Evolutionary conservation across 805 yeast genomes (phyloP).

Genomic region (Tetrapisispora pingtungensis): DNA sequence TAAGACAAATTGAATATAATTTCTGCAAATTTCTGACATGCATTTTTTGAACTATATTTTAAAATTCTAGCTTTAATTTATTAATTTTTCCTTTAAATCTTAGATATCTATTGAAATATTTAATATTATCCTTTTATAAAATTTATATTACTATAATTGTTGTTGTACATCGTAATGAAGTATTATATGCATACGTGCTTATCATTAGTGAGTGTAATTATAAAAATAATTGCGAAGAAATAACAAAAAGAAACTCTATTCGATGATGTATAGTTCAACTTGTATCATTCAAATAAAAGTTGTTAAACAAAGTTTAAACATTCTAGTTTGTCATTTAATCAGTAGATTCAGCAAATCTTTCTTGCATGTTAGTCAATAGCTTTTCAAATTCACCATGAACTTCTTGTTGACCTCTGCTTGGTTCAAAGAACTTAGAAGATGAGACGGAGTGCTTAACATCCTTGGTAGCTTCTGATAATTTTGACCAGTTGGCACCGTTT

Average conservation of each 20-base stretch:
- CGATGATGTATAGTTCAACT: neutral
- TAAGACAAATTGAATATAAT: too few species aligned
- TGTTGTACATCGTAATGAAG: neutral
- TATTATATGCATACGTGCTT: neutral
- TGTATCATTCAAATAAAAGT: neutral
- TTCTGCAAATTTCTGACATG: too few species aligned
- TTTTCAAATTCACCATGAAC: slow-evolving; percentile 68
- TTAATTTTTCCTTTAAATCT: neutral
- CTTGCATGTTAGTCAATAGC: slow-evolving; percentile 65
- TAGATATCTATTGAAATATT: neutral
- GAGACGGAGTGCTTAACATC: slow-evolving; percentile 92
- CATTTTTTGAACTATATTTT: too few species aligned
- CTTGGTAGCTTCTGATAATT: slow-evolving; percentile 76
- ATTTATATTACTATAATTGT: neutral
- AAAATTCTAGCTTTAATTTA: too few species aligned
- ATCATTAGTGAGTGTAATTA: slow-evolving; percentile 1
- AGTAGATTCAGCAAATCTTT: slow-evolving; percentile 89
- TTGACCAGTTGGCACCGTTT: slow-evolving; percentile 90
- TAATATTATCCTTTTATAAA: neutral
- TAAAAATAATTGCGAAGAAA: neutral
- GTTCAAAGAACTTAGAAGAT: slow-evolving; percentile 92
- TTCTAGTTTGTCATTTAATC: slow-evolving; percentile 39
- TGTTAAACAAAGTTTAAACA: neutral
- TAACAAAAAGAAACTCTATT: neutral
- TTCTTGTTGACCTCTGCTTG: slow-evolving; percentile 78